phyloP scores from a whole-genome alignment of 495 filamentous ascomycete genomes.

The Lasiosphaeria miniovina region DNA sequence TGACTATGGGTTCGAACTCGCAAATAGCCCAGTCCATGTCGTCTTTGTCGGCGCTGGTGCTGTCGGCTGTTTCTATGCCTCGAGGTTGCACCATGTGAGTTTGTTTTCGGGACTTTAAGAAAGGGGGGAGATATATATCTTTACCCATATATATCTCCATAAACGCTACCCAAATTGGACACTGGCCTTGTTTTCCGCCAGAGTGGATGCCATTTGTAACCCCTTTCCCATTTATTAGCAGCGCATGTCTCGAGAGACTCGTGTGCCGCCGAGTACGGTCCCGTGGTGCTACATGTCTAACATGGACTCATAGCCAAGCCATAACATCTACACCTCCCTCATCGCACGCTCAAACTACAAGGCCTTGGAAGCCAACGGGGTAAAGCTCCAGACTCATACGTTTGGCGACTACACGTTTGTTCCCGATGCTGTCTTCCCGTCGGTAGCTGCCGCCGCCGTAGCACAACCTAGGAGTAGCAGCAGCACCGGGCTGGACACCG shows the following conservation, averaged over 20 bases:
- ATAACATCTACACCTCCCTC: conserved; percentile 44
- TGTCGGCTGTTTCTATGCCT: conserved; percentile 59
- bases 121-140: background rate
- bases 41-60: conserved; percentile 58
- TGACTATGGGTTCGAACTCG: conserved; percentile 7
- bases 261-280: too few relatives aligned
- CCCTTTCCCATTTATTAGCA: too few relatives aligned
- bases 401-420: conserved; percentile 53
- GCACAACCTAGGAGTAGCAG: background rate
- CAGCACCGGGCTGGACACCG: background rate
- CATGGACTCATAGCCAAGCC: conserved; percentile 28
- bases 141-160: background rate
- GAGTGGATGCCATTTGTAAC: too few relatives aligned
- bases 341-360: conserved; percentile 57
- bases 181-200: too few relatives aligned
- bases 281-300: background rate
- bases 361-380: conserved; percentile 43
- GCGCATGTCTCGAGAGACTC: too few relatives aligned
- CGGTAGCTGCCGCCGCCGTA: conserved; percentile 34
- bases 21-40: conserved; percentile 43
- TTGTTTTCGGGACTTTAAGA: background rate
- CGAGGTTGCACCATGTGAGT: conserved; percentile 49
- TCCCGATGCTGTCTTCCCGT: conserved; percentile 48
- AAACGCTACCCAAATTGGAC: too few relatives aligned
- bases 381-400: conserved; percentile 48